phyloP scores from a whole-genome alignment of 1,284 basidiomycete species.

The Ustilago lituana region DNA sequence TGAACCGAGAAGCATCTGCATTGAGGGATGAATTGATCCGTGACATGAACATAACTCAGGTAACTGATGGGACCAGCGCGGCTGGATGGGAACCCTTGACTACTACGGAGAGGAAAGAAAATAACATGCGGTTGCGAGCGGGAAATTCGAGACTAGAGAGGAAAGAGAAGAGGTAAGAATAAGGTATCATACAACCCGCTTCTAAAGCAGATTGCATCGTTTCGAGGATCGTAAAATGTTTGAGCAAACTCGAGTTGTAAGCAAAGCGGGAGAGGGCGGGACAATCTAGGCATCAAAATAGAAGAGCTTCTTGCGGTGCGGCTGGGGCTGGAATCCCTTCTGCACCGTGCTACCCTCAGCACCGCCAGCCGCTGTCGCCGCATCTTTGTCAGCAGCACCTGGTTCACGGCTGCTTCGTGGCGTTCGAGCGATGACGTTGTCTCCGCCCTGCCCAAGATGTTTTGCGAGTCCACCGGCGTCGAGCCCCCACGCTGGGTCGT shows the following conservation, averaged over 20 bases:
- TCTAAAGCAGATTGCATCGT: too few species aligned
- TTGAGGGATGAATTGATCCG: neutral
- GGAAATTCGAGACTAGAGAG: too few species aligned
- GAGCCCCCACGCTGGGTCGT: constrained; percentile 53
- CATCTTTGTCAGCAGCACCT: neutral
- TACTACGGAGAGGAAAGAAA: neutral
- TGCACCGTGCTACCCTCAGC: constrained; percentile 4
- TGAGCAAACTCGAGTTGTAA: too few species aligned
- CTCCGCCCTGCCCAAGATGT: constrained; percentile 15
- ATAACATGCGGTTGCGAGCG: neutral
- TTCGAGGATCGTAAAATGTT: too few species aligned
- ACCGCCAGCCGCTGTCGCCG: too few species aligned
- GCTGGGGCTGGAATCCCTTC: constrained; percentile 33
- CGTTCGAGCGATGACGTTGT: too few species aligned
- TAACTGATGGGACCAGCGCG: neutral
- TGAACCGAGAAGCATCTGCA: too few species aligned
- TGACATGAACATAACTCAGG: neutral
- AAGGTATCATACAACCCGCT: neutral
- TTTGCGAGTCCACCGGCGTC: constrained; percentile 39
- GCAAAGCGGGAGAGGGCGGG: too few species aligned
- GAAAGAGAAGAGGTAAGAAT: neutral
- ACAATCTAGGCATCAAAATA: constrained; percentile 51
- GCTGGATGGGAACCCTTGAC: constrained; percentile 5
- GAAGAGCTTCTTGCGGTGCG: constrained; percentile 54
- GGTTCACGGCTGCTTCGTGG: constrained; percentile 1